These are phyloP conservation scores for Poa annua DNA, from an alignment of 176 grass and related monocot species.

Conservation along the genomic window DNA sequence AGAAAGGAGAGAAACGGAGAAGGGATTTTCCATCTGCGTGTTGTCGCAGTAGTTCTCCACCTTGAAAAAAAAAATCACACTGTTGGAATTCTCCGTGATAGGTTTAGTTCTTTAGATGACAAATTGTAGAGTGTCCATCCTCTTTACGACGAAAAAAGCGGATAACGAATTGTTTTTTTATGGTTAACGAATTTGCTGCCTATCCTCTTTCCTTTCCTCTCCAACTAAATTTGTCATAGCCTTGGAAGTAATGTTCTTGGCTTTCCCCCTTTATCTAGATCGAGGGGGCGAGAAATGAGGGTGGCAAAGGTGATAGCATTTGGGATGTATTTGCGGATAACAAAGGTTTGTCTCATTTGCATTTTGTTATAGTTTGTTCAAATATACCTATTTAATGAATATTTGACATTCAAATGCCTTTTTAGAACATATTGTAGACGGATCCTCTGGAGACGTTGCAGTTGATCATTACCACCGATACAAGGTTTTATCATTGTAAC, in stretches of 20 bases:
- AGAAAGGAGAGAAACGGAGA: neutral
- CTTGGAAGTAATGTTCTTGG: neutral
- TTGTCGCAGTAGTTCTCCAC: neutral
- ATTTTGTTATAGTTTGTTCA: neutral
- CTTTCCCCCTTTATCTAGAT: constrained; percentile 52
- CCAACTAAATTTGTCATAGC: neutral
- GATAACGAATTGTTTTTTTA: neutral
- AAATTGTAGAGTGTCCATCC: neutral
- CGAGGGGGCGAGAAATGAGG: constrained; percentile 85
- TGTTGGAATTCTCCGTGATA: neutral
- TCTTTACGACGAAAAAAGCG: neutral
- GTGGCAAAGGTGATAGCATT: constrained; percentile 88
- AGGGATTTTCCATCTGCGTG: neutral
- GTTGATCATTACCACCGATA: constrained; percentile 97
- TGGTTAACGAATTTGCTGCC: too few relatives aligned
- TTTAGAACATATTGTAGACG: constrained; percentile 71
- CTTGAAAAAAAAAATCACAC: neutral
- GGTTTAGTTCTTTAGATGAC: neutral
- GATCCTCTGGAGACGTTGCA: constrained; percentile 79
- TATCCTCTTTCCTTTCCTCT: neutral
- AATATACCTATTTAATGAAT: constrained; percentile 12
- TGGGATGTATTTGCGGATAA: constrained; percentile 94
- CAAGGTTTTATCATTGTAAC: constrained; percentile 55
- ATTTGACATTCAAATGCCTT: constrained; percentile 37
- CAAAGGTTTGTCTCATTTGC: constrained; percentile 55